phyloP scores from a whole-genome alignment of 2,329 filamentous ascomycete species.

The Mycosphaerelloides madeirae region DNA sequence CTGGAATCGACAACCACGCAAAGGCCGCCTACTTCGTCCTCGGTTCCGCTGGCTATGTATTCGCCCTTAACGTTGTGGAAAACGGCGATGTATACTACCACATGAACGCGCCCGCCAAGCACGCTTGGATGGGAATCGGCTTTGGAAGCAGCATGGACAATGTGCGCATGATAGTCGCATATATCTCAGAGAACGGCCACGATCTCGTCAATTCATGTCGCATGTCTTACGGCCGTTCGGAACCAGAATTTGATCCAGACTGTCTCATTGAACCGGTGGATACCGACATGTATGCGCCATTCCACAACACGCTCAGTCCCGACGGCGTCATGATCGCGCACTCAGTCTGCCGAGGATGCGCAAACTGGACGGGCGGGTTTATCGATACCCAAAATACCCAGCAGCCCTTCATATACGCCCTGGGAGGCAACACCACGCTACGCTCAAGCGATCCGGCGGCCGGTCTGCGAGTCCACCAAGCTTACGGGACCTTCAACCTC shows the following conservation, averaged over 20 bases:
- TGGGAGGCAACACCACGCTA: slow-evolving; percentile 34
- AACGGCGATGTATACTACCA: slow-evolving; percentile 30
- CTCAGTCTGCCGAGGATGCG: slow-evolving; percentile 38
- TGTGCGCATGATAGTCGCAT: slow-evolving; percentile 43
- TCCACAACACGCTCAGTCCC: slow-evolving; percentile 22
- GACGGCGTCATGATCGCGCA: slow-evolving; percentile 30
- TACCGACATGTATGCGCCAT: slow-evolving; percentile 32
- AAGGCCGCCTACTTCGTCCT: slow-evolving; percentile 27
- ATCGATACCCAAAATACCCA: slow-evolving; percentile 30
- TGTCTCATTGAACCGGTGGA: slow-evolving; percentile 31
- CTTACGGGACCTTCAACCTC: slow-evolving; percentile 40
- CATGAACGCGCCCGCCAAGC: slow-evolving; percentile 31
- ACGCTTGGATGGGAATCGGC: slow-evolving; percentile 43
- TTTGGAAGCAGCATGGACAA: slow-evolving; percentile 42
- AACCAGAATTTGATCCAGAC: slow-evolving; percentile 32
- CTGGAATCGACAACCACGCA: slow-evolving; percentile 21
- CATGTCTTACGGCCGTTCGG: slow-evolving; percentile 31
- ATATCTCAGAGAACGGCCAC: slow-evolving; percentile 32
- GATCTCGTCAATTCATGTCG: slow-evolving; percentile 38
- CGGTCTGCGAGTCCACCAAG: slow-evolving; percentile 34
- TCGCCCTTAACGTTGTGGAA: slow-evolving; percentile 25
- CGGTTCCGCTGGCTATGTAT: slow-evolving; percentile 20
- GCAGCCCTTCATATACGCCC: slow-evolving; percentile 41
- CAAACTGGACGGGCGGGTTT: slow-evolving; percentile 33
- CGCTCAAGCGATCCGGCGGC: slow-evolving; percentile 29